Base-by-base conservation (phyloP, 306 rosid species). In the Vachellia collinsii region DNA sequence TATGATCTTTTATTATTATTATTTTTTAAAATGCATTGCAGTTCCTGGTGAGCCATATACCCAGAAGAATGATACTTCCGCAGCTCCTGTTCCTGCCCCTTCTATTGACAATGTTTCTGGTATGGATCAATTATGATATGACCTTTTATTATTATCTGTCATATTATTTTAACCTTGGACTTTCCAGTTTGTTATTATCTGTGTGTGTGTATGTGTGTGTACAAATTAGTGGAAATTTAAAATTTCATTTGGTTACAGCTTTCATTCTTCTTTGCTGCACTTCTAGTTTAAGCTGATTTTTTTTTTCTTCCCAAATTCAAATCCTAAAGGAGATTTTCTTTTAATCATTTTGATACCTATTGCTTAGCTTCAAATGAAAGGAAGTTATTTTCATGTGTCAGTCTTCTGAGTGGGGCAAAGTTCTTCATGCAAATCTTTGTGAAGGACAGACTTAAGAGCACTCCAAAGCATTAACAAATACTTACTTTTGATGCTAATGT, bases 21-120 rank as follows among this genome's bases (percentile, higher is more conserved):
- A 7, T 25, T n/a, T 20, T 69, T 42, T 5, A 65, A n/a, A n/a
- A 63, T 47, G 67, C 77, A 59, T 88, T 82, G 83, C 87, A 95
- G 99, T 89, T 84, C 99, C 99, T 38, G 99, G 99, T 29, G 97
- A 91, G 70, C 94, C 97, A 79, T 95, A 91, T 89, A 88, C 91
- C 59, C n/a, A 81, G 84, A 82, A 86, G 77, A 86, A 82, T 4
- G 84, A 87, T 75, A 70, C 84, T 88, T 80, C 96, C 71, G 86
- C 90, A 3, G 79, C 88, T 76, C 86, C 97, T 68, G 89, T 46
- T 76, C 93, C 93, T 77, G 80, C 93, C 37, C 86, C 91, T 63
- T 79, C 88, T 43, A 71, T 53, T 76, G 87, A 72, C 78, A 76
- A 59, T 77, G 54, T 82, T 53, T 83, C 94, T 88, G 96, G 97